Conservation (phyloP, 495 filamentous ascomycete species). For the Penicillium fimorum region DNA sequence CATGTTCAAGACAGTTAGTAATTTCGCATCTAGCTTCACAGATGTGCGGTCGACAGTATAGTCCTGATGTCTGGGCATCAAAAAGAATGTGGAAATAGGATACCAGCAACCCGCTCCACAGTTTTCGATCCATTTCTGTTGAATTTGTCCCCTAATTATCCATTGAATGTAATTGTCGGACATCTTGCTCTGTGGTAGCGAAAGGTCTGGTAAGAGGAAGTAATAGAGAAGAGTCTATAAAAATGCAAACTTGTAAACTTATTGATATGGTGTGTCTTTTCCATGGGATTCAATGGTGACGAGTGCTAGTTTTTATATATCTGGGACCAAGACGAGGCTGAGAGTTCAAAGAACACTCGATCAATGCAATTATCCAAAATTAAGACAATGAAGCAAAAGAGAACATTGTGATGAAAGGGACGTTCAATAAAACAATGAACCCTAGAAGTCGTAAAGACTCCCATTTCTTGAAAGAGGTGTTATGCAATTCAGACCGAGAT, state of each 20-base stretch:
- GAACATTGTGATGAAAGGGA: background rate
- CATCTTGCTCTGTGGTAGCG: background rate
- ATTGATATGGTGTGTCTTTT: background rate
- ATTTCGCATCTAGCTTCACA: background rate
- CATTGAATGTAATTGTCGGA: background rate
- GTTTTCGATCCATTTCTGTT: constrained; percentile 4
- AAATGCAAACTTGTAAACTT: background rate
- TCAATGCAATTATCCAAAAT: background rate
- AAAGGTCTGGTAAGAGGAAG: background rate
- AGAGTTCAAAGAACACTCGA: background rate
- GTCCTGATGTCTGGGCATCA: background rate
- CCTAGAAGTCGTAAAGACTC: background rate
- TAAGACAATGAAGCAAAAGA: background rate
- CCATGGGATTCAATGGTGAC: background rate
- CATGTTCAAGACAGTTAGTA: background rate
- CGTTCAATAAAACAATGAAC: background rate
- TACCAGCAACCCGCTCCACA: background rate
- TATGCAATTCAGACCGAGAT: too few species aligned
- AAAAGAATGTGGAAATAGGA: background rate
- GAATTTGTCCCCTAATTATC: background rate
- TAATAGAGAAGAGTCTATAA: background rate
- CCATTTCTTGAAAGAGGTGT: background rate
- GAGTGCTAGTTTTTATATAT: background rate
- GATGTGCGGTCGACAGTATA: background rate
- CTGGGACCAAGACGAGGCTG: background rate